A percentile compares a stretch with the other conserved stretches of the same genome.
Evolutionary conservation across 352 stramenopile genomes (phyloP).

Genomic region (Globisporangium acanthophoron): DNA sequence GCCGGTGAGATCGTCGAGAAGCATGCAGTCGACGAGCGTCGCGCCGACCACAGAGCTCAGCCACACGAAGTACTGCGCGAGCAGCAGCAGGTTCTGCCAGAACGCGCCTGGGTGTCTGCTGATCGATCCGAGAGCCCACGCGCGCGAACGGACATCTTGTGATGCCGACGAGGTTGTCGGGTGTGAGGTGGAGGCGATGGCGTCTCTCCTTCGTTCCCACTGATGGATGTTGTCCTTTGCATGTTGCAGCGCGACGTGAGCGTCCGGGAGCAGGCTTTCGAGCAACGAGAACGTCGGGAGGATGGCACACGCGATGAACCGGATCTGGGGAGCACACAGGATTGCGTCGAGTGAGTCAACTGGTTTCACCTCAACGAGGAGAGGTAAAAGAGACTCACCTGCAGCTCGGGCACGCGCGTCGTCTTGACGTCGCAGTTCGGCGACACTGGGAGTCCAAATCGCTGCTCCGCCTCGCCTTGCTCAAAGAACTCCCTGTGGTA

Average conservation of each 20-base stretch:
- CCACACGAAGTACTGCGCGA: too few relatives aligned
- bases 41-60: background rate
- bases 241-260: slow-evolving; percentile 8
- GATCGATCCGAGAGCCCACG: background rate
- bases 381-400: slow-evolving; percentile 4
- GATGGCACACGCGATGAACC: slow-evolving; percentile 23
- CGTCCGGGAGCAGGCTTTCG: slow-evolving; percentile 10
- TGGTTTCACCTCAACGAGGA: background rate
- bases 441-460: slow-evolving; percentile 14
- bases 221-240: slow-evolving; percentile 12
- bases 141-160: background rate
- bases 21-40: background rate
- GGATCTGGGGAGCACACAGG: slow-evolving; percentile 11
- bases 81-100: background rate
- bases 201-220: slow-evolving; percentile 10
- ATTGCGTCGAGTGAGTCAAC: background rate
- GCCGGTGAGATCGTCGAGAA: background rate
- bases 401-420: slow-evolving; percentile 17
- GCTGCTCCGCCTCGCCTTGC: slow-evolving; percentile 21
- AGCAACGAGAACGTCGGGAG: slow-evolving; percentile 22
- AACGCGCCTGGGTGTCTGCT: background rate
- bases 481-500: slow-evolving; percentile 22
- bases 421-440: slow-evolving; percentile 15
- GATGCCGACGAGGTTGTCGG: background rate
- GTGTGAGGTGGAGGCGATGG: background rate